These are phyloP conservation scores for Iodosphaeria phyllophila DNA, from an alignment of 2,329 filamentous ascomycete species.

Conservation along the genomic window DNA sequence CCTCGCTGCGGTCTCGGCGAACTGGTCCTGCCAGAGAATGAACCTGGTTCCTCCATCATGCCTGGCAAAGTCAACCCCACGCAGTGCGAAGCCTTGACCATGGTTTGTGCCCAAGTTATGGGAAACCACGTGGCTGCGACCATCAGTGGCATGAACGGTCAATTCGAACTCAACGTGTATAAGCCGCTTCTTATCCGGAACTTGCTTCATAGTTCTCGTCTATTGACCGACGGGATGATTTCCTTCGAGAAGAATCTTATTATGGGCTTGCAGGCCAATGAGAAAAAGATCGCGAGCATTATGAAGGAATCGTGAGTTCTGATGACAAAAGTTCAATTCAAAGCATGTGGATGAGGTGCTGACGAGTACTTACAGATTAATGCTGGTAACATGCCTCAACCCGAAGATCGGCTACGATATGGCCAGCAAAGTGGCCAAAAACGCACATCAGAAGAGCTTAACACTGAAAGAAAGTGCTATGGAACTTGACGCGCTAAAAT, in stretches of 20 bases:
- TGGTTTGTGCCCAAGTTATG: slow-evolving; percentile 96
- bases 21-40: slow-evolving; percentile 87
- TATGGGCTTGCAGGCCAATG: slow-evolving; percentile 73
- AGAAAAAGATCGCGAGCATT: slow-evolving; percentile 75
- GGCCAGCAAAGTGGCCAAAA: slow-evolving; percentile 94
- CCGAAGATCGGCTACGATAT: slow-evolving; percentile 95
- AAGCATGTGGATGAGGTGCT: too few relatives aligned
- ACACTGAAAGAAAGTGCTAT: slow-evolving; percentile 88
- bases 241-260: slow-evolving; percentile 93
- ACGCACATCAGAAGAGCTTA: slow-evolving; percentile 94
- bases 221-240: slow-evolving; percentile 81
- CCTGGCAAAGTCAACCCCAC: slow-evolving; percentile 99
- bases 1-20: slow-evolving; percentile 92
- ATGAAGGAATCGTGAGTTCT: slow-evolving; percentile 76
- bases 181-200: slow-evolving; percentile 95
- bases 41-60: slow-evolving; percentile 97
- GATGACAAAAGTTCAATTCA: slow-evolving; percentile 7
- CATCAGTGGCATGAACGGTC: slow-evolving; percentile 89
- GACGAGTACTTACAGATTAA: slow-evolving; percentile 34
- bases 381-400: slow-evolving; percentile 96
- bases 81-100: slow-evolving; percentile 92
- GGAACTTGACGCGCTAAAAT: slow-evolving; percentile 76
- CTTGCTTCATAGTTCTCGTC: slow-evolving; percentile 75
- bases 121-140: slow-evolving; percentile 90
- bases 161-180: slow-evolving; percentile 98